Evolutionary conservation across 257 asterid genomes (phyloP).

Genomic region (Solanum microdontum): DNA sequence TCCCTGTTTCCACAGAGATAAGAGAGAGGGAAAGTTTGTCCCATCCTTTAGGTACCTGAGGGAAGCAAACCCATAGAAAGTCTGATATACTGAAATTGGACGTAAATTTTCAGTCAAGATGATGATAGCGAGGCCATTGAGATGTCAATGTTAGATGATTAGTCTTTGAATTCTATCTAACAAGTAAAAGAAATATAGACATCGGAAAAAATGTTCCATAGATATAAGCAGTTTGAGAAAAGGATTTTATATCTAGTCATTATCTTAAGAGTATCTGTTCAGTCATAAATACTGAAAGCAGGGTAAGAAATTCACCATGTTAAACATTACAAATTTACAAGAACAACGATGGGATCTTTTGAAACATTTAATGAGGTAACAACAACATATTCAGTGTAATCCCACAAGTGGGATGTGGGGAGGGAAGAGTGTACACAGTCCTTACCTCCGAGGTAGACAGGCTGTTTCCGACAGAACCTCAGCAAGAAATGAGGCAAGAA

Average conservation of each 20-base stretch:
- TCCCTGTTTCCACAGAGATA: conserved; percentile 26
- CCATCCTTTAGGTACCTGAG: conserved; percentile 49
- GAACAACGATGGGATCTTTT: neutral
- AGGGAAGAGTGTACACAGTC: neutral
- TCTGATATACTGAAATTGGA: neutral
- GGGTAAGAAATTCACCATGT: neutral
- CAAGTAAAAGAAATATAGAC: neutral
- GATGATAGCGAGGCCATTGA: neutral
- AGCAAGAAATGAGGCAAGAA: neutral
- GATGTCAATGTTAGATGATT: neutral
- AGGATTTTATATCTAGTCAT: neutral
- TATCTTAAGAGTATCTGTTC: neutral
- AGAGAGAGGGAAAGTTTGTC: conserved; percentile 31
- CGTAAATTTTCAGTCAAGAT: neutral
- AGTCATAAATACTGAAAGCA: neutral
- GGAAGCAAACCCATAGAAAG: neutral
- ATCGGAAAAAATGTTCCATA: neutral
- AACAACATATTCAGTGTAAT: neutral
- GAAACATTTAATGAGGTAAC: neutral
- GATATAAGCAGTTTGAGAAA: neutral
- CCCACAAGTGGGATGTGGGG: neutral
- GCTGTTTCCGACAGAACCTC: neutral
- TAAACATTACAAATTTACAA: neutral
- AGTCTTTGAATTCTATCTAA: neutral
- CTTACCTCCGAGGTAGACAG: neutral